phyloP scores from a whole-genome alignment of 768 basidiomycete species.

The Arthromyces matolae region DNA sequence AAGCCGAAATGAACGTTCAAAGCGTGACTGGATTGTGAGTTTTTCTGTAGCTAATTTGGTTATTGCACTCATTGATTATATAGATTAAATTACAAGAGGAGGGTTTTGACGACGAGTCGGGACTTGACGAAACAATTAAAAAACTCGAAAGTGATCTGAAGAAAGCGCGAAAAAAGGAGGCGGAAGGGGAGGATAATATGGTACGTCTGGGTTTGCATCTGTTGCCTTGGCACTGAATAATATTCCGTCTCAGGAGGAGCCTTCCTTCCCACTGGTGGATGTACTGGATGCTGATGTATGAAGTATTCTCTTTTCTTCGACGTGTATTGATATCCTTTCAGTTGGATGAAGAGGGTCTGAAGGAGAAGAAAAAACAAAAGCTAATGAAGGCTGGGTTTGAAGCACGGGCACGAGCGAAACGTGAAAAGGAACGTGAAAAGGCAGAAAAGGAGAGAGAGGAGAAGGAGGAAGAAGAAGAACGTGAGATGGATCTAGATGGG shows the following conservation, averaged over 20 bases:
- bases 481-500: slow-evolving; percentile 61
- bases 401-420: slow-evolving; percentile 75
- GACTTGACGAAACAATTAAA: slow-evolving; percentile 78
- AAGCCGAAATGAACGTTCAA: slow-evolving; percentile 51
- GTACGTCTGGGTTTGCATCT: no score
- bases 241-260: slow-evolving; percentile 68
- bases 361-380: slow-evolving; percentile 92
- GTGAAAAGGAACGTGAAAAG: slow-evolving; percentile 84
- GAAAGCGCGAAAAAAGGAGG: slow-evolving; percentile 78
- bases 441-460: slow-evolving; percentile 69
- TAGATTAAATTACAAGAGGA: slow-evolving; percentile 62
- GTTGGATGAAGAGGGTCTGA: slow-evolving; percentile 87
- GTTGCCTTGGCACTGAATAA: no score
- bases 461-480: slow-evolving; percentile 72
- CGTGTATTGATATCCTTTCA: slow-evolving; percentile 30
- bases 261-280: slow-evolving; percentile 88
- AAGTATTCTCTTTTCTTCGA: background rate
- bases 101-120: slow-evolving; percentile 75
- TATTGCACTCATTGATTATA: background rate
- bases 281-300: slow-evolving; percentile 83
- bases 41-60: background rate
- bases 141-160: slow-evolving; percentile 79
- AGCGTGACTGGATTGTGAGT: slow-evolving; percentile 71
- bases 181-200: slow-evolving; percentile 62
- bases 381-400: slow-evolving; percentile 93